Percentiles rank a stretch among this genome's conserved stretches.
Evolutionary conservation across 78 protist genomes (phyloP).

Genomic region (slime mould (Dictyostelium discoideum)): DNA sequence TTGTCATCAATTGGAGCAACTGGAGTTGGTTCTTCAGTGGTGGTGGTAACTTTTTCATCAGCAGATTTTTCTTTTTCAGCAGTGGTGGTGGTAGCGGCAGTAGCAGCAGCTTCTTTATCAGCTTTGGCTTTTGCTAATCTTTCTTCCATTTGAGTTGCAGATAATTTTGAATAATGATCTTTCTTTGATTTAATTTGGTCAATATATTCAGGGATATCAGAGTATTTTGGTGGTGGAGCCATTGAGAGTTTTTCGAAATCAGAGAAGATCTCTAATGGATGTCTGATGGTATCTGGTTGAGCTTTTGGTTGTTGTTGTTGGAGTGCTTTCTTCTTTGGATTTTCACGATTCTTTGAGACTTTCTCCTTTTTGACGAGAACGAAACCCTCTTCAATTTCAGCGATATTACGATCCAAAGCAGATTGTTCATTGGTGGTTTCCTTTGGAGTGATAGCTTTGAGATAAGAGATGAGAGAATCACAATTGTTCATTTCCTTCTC

Average conservation of each 20-base stretch:
- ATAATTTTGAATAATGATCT: constrained; percentile 38
- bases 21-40: background rate
- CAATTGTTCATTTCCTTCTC: constrained; percentile 34
- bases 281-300: constrained; percentile 27
- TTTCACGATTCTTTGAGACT: background rate
- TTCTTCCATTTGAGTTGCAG: constrained; percentile 19
- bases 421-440: background rate
- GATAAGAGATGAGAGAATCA: constrained; percentile 15
- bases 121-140: constrained; percentile 2
- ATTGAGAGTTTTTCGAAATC: constrained; percentile 35
- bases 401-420: background rate
- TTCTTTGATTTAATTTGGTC: constrained; percentile 22
- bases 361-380: background rate
- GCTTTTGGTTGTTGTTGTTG: background rate
- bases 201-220: constrained; percentile 27
- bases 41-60: background rate
- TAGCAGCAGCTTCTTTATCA: background rate
- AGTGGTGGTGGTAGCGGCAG: background rate
- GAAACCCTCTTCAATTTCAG: constrained; percentile 25
- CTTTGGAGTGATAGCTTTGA: constrained; percentile 30
- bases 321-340: background rate
- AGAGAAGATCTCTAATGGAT: constrained; percentile 29
- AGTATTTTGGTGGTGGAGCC: constrained; percentile 48
- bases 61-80: background rate
- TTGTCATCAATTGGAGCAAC: constrained; percentile 1